phyloP scores from a whole-genome alignment of 1,284 basidiomycete genomes.

The Ustilago curta region DNA sequence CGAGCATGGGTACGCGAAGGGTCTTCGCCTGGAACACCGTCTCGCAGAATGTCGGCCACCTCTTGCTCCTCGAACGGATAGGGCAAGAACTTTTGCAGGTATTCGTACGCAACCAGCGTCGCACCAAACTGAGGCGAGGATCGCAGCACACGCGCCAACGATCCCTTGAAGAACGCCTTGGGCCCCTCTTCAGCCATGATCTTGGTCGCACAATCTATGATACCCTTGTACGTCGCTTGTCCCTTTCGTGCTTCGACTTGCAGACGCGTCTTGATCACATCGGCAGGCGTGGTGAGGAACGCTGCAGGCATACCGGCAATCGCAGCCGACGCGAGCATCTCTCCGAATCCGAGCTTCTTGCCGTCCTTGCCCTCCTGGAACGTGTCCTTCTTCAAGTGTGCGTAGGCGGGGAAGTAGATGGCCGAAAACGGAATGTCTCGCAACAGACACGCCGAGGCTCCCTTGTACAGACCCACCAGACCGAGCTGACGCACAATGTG shows the following conservation, averaged over 20 bases:
- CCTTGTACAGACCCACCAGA: slow-evolving; percentile 90
- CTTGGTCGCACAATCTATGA: slow-evolving; percentile 87
- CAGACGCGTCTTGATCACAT: slow-evolving; percentile 98
- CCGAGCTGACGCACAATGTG: slow-evolving; percentile 94
- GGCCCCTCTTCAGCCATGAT: slow-evolving; percentile 87
- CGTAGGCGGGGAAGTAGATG: slow-evolving; percentile 73
- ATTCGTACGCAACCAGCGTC: slow-evolving; percentile 89
- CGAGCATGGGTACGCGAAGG: slow-evolving; percentile 52
- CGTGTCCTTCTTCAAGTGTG: slow-evolving; percentile 82
- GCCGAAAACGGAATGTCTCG: slow-evolving; percentile 89
- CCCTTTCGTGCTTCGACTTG: slow-evolving; percentile 95
- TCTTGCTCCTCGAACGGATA: slow-evolving; percentile 49
- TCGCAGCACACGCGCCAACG: slow-evolving; percentile 87
- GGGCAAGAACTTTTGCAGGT: slow-evolving; percentile 71
- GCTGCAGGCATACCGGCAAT: slow-evolving; percentile 90
- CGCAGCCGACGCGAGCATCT: slow-evolving; percentile 85
- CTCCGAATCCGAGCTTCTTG: slow-evolving; percentile 89
- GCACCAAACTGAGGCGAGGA: slow-evolving; percentile 82
- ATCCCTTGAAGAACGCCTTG: slow-evolving; percentile 93
- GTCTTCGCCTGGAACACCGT: slow-evolving; percentile 48
- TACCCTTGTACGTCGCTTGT: slow-evolving; percentile 90
- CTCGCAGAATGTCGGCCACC: slow-evolving; percentile 46
- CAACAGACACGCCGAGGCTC: slow-evolving; percentile 83
- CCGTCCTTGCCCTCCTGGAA: slow-evolving; percentile 96
- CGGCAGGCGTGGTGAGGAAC: slow-evolving; percentile 73